phyloP scores from a whole-genome alignment of 108 stramenopile genomes.

The Skeletonema menzelii region DNA sequence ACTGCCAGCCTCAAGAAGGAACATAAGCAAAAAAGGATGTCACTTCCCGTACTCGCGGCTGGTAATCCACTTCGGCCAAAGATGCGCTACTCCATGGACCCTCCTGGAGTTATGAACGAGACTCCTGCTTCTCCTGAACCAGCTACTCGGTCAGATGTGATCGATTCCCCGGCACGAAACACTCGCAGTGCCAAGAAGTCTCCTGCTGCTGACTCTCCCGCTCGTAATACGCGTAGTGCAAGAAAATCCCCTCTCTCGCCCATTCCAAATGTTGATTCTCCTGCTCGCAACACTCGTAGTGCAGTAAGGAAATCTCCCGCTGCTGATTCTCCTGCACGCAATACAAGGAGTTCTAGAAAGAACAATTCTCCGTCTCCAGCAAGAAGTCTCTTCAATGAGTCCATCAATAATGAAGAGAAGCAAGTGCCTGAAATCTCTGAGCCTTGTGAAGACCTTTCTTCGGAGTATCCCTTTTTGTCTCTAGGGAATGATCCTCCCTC shows the following conservation, averaged over 20 bases:
- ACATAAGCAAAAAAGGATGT: constrained; percentile 18
- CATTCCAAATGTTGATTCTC: constrained; percentile 37
- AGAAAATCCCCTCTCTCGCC: constrained; percentile 7
- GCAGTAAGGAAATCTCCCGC: constrained; percentile 7
- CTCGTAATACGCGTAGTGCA: constrained; percentile 54
- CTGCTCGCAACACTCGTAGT: constrained; percentile 16
- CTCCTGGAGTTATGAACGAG: neutral
- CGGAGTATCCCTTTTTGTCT: constrained; percentile 41
- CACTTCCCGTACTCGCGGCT: constrained; percentile 17
- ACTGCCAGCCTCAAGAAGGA: constrained; percentile 41
- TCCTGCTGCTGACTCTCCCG: constrained; percentile 56
- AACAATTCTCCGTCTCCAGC: constrained; percentile 9
- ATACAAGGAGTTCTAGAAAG: constrained; percentile 16
- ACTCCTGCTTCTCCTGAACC: neutral
- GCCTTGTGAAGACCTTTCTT: constrained; percentile 5
- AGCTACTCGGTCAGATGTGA: neutral
- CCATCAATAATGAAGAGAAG: constrained; percentile 4
- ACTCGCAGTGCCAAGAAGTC: constrained; percentile 5
- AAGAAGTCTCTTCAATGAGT: constrained; percentile 2
- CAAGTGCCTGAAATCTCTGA: constrained; percentile 11
- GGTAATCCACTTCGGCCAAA: neutral
- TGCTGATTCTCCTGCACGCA: constrained; percentile 24
- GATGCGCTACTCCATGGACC: neutral
- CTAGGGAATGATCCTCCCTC: constrained; percentile 3
- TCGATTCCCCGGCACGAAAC: constrained; percentile 30